These are phyloP conservation scores for Myriosclerotinia curreyana DNA, from an alignment of 2,329 filamentous ascomycete genomes.

Conservation along the genomic window DNA sequence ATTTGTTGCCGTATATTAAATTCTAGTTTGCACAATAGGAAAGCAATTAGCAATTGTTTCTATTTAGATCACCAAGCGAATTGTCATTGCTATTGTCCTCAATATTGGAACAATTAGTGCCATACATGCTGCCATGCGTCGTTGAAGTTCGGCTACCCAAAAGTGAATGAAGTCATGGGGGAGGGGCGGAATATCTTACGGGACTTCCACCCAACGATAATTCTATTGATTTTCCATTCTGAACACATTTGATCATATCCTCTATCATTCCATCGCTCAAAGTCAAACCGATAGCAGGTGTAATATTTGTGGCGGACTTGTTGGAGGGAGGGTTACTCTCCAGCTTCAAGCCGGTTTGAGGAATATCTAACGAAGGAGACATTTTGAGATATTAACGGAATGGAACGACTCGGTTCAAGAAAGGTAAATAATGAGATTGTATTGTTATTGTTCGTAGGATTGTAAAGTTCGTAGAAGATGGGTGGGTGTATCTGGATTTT, in stretches of 20 bases:
- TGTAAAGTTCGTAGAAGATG: background rate
- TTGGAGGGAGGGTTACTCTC: slow-evolving; percentile 16
- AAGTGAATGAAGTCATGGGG: slow-evolving; percentile 19
- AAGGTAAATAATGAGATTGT: background rate
- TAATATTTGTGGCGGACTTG: slow-evolving; percentile 13
- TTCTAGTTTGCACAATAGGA: slow-evolving; percentile 17
- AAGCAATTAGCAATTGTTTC: slow-evolving; percentile 18
- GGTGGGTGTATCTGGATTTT: background rate
- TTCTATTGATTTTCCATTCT: slow-evolving; percentile 55
- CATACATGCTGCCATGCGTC: background rate
- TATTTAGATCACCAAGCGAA: slow-evolving; percentile 24
- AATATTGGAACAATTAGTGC: slow-evolving; percentile 1
- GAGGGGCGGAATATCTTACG: slow-evolving; percentile 47
- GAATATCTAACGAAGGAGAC: slow-evolving; percentile 20
- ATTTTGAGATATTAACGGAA: slow-evolving; percentile 2
- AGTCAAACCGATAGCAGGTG: slow-evolving; percentile 48
- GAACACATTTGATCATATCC: slow-evolving; percentile 59
- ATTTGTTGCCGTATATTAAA: slow-evolving; percentile 21
- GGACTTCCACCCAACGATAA: slow-evolving; percentile 57
- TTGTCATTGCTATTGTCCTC: slow-evolving; percentile 10
- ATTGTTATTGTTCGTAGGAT: background rate
- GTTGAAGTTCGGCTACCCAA: background rate
- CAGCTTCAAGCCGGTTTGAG: slow-evolving; percentile 19
- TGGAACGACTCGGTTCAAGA: background rate
- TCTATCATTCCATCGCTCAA: slow-evolving; percentile 57